Conservation (phyloP, 768 basidiomycete genomes). For the Punctularia strigosozonata region DNA sequence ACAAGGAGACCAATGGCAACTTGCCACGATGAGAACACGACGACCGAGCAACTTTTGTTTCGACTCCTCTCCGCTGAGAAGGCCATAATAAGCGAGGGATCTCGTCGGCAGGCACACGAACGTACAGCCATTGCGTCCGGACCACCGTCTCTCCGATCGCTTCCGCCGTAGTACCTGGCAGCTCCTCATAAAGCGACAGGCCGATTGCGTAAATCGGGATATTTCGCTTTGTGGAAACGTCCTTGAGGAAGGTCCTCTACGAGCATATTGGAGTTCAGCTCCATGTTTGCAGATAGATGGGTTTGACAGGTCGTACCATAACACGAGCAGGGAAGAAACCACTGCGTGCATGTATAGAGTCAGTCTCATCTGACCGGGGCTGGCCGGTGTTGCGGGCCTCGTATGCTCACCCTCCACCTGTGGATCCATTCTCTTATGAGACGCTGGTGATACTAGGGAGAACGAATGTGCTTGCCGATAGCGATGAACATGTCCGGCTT, state of each 20-base stretch:
- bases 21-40: slow-evolving; percentile 70
- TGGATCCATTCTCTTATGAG: neutral
- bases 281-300: neutral
- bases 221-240: slow-evolving; percentile 54
- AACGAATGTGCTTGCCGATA: slow-evolving; percentile 40
- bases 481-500: slow-evolving; percentile 82
- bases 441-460: slow-evolving; percentile 1
- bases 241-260: slow-evolving; percentile 78
- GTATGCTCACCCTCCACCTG: slow-evolving; percentile 71
- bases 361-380: slow-evolving; percentile 7
- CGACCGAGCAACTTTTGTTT: slow-evolving; percentile 68
- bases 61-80: slow-evolving; percentile 46
- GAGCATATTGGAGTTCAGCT: neutral
- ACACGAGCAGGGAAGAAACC: slow-evolving; percentile 96
- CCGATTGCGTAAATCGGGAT: slow-evolving; percentile 96
- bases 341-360: slow-evolving; percentile 26
- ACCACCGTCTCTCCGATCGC: slow-evolving; percentile 78
- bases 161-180: slow-evolving; percentile 63
- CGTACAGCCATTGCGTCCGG: slow-evolving; percentile 94
- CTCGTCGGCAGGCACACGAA: too few species aligned
- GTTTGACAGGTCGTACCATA: slow-evolving; percentile 33
- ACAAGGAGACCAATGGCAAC: slow-evolving; percentile 16
- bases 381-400: slow-evolving; percentile 3
- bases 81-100: too few species aligned
- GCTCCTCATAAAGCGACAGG: slow-evolving; percentile 86